Percentiles rank a stretch among this genome's conserved stretches.
phyloP scores from a whole-genome alignment of 2,329 filamentous ascomycete species.

The Chaetomiaceae sp. region DNA sequence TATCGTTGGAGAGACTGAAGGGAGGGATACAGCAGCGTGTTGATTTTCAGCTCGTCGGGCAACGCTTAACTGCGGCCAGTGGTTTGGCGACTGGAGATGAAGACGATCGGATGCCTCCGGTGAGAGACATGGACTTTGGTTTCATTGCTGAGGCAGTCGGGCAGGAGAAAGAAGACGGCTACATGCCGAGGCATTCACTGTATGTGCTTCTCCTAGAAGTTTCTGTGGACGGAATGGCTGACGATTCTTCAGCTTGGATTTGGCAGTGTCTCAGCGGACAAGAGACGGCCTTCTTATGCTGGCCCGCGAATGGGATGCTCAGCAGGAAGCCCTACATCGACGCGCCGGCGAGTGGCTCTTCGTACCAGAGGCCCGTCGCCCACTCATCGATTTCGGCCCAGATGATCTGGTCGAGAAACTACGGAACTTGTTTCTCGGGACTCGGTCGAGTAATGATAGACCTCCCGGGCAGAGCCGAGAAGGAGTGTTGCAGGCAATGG shows the following conservation, averaged over 20 bases:
- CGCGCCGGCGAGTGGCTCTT: slow-evolving; percentile 13
- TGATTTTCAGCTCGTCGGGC: slow-evolving; percentile 12
- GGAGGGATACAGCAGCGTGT: neutral
- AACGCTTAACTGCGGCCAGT: neutral
- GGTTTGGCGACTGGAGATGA: neutral
- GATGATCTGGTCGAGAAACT: slow-evolving; percentile 21
- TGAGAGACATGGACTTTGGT: slow-evolving; percentile 1
- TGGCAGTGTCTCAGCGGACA: slow-evolving; percentile 8
- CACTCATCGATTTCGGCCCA: slow-evolving; percentile 19
- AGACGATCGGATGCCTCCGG: neutral
- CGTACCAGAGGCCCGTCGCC: slow-evolving; percentile 17
- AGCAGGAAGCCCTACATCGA: slow-evolving; percentile 16
- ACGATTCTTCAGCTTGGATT: slow-evolving; percentile 16
- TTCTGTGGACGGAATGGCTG: neutral
- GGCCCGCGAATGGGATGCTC: slow-evolving; percentile 20
- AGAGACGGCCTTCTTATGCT: slow-evolving; percentile 11
- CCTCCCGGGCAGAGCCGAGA: neutral
- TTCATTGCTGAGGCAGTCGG: slow-evolving; percentile 17
- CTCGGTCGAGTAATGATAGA: neutral
- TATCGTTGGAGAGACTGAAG: neutral
- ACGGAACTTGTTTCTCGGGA: slow-evolving; percentile 14
- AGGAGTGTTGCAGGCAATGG: slow-evolving; percentile 17
- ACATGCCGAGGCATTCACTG: slow-evolving; percentile 25
- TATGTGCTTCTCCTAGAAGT: neutral
- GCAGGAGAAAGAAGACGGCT: slow-evolving; percentile 14